Evolutionary conservation across 148 eudicot genomes (phyloP).

Genomic region (Chenopodium berlandieri): DNA sequence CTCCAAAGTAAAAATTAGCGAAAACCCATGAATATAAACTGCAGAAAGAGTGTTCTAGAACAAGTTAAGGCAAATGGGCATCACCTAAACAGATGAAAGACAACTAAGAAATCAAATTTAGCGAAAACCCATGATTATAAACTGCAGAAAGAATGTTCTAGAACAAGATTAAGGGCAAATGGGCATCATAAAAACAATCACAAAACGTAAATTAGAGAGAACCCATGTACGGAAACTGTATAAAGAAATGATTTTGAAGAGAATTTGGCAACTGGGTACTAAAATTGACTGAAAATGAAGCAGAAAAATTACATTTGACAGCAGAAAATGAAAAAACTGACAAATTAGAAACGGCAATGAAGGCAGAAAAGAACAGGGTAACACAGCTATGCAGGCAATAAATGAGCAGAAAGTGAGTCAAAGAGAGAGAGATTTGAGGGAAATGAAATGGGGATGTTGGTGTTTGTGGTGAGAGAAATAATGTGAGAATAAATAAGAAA

Average conservation of each 20-base stretch:
- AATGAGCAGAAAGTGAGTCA: slow-evolving; percentile 17
- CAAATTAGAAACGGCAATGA: slow-evolving; percentile 12
- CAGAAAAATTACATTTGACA: background rate
- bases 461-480: slow-evolving; percentile 2
- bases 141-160: slow-evolving; percentile 20
- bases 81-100: background rate
- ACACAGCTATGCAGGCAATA: slow-evolving; percentile 33
- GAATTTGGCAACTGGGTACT: slow-evolving; percentile 35
- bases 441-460: background rate
- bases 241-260: slow-evolving; percentile 23
- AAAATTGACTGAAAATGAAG: background rate
- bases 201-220: slow-evolving; percentile 37
- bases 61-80: slow-evolving; percentile 35
- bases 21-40: slow-evolving; percentile 36
- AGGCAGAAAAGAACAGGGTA: slow-evolving; percentile 27
- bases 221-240: slow-evolving; percentile 38
- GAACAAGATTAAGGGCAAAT: background rate
- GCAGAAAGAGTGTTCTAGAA: slow-evolving; percentile 9
- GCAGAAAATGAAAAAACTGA: slow-evolving; percentile 10
- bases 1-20: slow-evolving; percentile 31
- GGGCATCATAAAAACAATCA: background rate
- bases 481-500: background rate
- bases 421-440: background rate
- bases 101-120: slow-evolving; percentile 27
- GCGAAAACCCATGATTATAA: slow-evolving; percentile 47